Base-by-base conservation (phyloP, 257 asterid genomes). In the Lycium ferocissimum region DNA sequence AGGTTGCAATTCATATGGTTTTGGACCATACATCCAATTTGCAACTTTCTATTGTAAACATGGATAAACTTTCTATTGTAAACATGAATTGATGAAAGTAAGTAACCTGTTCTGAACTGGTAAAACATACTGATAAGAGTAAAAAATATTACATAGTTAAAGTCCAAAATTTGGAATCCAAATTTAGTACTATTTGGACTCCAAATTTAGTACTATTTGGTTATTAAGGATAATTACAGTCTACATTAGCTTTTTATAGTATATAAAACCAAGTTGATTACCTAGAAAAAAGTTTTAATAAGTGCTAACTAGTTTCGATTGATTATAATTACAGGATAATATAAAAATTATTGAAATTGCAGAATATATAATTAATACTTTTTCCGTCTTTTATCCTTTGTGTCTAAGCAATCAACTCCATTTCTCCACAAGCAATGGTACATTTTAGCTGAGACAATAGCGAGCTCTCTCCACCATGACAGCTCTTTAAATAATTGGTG, bases 381-480 rank as follows among this genome's bases (percentile, higher is more conserved):
- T 17, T 15, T 13, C 8, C 22, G 26, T 76, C 13, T 13, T 76
- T 10, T 2, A 3, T 75, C 22, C 45, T 51, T 22, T 75, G 62
- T 22, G 11, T 66, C 47, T 13, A 69, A 38, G 7, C 62, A 51
- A 76, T 22, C 22, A 51, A 76, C 47, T 13, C 45, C 61, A 51
- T 6, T 49, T 17, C 14, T 53, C 45, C 82, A 51, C 14, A 76
- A 13, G 82, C 82, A 76, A 76, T 76, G 38, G 14, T 37, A 38
- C 14, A 38, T 38, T 3, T 49, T 22, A 76, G 58, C 37, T 49
- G 81, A 47, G 81, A 73, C 61, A 75, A 53, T 12, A 47, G 12
- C 13, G 82, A 51, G 26, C 63, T 13, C 61, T 13, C 63, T 26
- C 62, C 81, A 69, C 20, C 78, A 76, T 14, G 82, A 76, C 63